Base-by-base conservation (phyloP, 2,329 filamentous ascomycete species). In the Nothophaeocryptopus gaeumannii region DNA sequence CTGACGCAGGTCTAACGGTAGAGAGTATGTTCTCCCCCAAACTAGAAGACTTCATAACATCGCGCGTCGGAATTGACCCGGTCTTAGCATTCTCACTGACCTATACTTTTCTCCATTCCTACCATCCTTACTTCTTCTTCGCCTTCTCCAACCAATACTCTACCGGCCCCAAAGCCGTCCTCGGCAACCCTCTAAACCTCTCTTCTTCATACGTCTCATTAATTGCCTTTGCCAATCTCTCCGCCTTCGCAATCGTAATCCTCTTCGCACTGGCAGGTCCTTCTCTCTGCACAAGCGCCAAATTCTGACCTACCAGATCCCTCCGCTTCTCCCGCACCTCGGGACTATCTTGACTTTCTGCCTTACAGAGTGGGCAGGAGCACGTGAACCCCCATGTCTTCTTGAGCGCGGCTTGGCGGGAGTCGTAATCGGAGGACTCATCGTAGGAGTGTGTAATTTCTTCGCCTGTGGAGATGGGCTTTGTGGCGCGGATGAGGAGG, bases 401-500 rank as follows among this genome's bases (percentile, higher is more conserved):
- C 45, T 45, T 33, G 14, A 61, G 36, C 8, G 44, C 42, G 9
- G 37, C 44, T 5, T 39, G 37, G 12, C 57, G 32, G 3, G 45
- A 40, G 7, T 58, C 53, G 5, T 47, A 45, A n/a, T 53, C 48
- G 5, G 45, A 31, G 2, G 45, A 45, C 5, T 69, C 69, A 0
- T 68, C 64, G 36, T 58, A 58, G 0, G 31, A 32, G 8, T 55
- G 50, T 2, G 60, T 57, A 5, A 82, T 54, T 59, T 83, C 78
- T 0, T 76, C 72, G n/a, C 67, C 66, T 0, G 71, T 53, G 0
- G 67, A 53, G 1, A 82, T 61, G 32, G 77, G 70, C 5, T 55
- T 55, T 0, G 70, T 63, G 0, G 79, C 78, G 7, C 77, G 74
- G 13, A 81, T 41, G 9, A 81, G 69, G 53, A 72, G 68, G 67